Evolutionary conservation across 768 basidiomycete genomes (phyloP), one percentile per base, ranked within the genome.

Genomic region (Boletellus ananas): DNA sequence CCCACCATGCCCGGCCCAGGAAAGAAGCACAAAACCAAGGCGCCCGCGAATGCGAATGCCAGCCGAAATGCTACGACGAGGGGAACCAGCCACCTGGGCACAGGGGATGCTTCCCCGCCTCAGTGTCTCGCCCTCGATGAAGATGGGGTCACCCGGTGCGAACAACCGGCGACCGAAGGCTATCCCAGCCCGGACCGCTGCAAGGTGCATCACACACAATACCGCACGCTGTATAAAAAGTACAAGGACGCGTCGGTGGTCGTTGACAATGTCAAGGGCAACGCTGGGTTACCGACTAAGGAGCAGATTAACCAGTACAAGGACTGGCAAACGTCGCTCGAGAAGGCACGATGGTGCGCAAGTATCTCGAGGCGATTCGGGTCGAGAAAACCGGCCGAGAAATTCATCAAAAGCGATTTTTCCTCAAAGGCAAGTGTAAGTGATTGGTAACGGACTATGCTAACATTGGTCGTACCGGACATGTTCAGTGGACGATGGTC

Each of bases 291-390:
- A 6, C 68, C 66, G 1, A 48, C 61, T 6, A 41, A 47, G n/a
- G 48, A 44, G 13, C 54, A 58, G 16, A 53, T 68, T 12, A 14
- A 12, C 25, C 23, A 31, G 2, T 60, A 55, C 29, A 27, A 35
- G 0, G 58, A 61, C 42, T 51, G 58, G 47, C 34, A 43, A 1
- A 33, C 25, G 1, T 50, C 57, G 16, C 45, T 59, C 9, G 49
- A 64, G 21, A 62, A 66, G 29, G 54, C 51, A 2, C 56, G 55
- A 7, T 54, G 58, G 52, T 65, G 39, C 57, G 55, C 29, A 39
- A 51, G 31, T 72, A 71, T 44, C 49, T 70, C 10, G 63, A 68
- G 38, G 68, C 66, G 9, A 64, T 71, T 17, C 58, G 69, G 2
- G 58, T 61, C 0, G 71, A 72, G 43, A 60, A 58, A 38, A 49